Conservation (phyloP, 1,139 yeast genomes). For the Suhomyces bokatorum region DNA sequence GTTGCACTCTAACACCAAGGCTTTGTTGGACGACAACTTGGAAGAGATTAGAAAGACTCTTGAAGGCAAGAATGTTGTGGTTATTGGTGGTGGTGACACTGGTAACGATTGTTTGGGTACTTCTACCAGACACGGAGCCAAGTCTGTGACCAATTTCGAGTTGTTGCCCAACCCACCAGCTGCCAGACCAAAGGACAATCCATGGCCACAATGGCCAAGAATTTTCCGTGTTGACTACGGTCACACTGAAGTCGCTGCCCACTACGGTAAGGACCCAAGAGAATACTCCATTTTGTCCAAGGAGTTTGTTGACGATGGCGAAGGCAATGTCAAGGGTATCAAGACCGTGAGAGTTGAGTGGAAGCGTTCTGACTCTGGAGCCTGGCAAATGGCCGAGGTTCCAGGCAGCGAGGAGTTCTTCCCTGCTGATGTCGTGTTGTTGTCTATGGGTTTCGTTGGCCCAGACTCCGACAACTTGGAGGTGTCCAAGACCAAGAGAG, state of each 20-base stretch:
- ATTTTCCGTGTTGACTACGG: conserved; percentile 97
- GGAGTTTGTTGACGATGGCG: conserved; percentile 92
- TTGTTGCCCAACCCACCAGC: conserved; percentile 89
- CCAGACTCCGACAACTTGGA: conserved; percentile 84
- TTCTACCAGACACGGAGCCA: conserved; percentile 95
- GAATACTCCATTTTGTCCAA: conserved; percentile 93
- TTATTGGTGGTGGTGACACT: conserved; percentile 99
- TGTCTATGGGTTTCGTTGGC: conserved; percentile 97
- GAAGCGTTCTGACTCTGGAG: conserved; percentile 94
- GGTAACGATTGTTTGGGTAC: conserved; percentile 99
- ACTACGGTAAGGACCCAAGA: conserved; percentile 96
- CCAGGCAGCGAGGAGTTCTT: conserved; percentile 93
- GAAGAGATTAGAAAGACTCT: conserved; percentile 72
- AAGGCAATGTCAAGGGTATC: conserved; percentile 90
- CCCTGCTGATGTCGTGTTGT: conserved; percentile 90
- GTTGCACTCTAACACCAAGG: conserved; percentile 85
- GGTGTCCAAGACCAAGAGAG: conserved; percentile 77
- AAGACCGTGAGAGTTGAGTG: conserved; percentile 97
- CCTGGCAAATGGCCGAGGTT: conserved; percentile 98
- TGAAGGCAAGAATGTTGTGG: conserved; percentile 87
- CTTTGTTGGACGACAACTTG: conserved; percentile 77
- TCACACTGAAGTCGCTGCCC: conserved; percentile 91
- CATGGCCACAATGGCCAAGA: conserved; percentile 99
- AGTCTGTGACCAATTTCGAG: conserved; percentile 93
- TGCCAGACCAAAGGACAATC: conserved; percentile 88